Conservation (phyloP, 768 basidiomycete genomes). For the Russula lepida region DNA sequence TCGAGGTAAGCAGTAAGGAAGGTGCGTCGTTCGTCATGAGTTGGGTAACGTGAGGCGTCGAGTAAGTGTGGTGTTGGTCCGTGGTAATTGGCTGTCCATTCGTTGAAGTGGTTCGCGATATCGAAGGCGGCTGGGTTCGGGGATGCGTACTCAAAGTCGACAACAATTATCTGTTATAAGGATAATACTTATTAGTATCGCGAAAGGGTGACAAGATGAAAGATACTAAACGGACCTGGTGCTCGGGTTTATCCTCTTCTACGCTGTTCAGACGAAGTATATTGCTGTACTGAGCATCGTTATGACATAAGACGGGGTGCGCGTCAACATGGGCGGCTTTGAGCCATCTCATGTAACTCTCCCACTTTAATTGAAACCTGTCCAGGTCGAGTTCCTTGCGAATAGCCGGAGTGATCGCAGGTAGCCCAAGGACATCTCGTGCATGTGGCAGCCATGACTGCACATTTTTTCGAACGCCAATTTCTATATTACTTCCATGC, state of each 20-base stretch:
- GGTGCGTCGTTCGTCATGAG: constrained; percentile 58
- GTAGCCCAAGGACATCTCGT: constrained; percentile 62
- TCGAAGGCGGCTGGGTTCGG: constrained; percentile 92
- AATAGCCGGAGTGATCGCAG: constrained; percentile 37
- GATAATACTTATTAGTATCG: constrained; percentile 15
- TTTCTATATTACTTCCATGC: constrained; percentile 44
- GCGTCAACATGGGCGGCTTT: constrained; percentile 49
- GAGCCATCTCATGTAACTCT: constrained; percentile 63
- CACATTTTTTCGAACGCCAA: constrained; percentile 59
- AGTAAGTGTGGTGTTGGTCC: constrained; percentile 58
- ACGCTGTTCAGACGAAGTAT: constrained; percentile 59
- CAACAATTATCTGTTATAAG: constrained; percentile 68
- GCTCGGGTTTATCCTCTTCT: constrained; percentile 52
- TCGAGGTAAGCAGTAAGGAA: constrained; percentile 82
- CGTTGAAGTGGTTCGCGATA: constrained; percentile 94
- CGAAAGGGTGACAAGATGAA: constrained; percentile 5
- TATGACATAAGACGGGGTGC: constrained; percentile 76
- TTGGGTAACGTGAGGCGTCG: constrained; percentile 60
- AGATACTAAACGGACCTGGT: constrained; percentile 36
- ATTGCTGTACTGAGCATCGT: constrained; percentile 96
- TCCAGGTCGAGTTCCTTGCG: constrained; percentile 55
- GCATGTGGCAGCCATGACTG: constrained; percentile 64
- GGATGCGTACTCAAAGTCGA: constrained; percentile 96
- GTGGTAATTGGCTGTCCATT: constrained; percentile 94
- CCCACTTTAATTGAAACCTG: constrained; percentile 54